Evolutionary conservation across 805 yeast species (phyloP).

Genomic region (Barnettozyma vustinii): DNA sequence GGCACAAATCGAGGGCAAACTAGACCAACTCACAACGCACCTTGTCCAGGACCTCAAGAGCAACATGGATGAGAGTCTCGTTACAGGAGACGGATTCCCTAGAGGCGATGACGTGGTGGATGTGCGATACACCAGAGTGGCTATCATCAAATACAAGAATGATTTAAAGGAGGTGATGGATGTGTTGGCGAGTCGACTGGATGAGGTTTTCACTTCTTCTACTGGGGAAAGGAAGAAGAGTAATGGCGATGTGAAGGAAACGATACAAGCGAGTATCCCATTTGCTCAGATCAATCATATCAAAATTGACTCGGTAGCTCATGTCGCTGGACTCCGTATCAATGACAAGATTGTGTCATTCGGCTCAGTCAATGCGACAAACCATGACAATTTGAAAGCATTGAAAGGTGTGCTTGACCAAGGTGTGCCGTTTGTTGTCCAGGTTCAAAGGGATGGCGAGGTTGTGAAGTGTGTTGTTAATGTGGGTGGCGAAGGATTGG

Average conservation of each 20-base stretch:
- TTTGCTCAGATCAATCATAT: background rate
- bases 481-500: background rate
- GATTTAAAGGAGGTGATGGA: conserved; percentile 52
- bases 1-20: background rate
- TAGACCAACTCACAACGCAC: background rate
- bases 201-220: conserved; percentile 32
- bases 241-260: background rate
- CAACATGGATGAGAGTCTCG: conserved; percentile 59
- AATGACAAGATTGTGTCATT: conserved; percentile 26
- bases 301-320: background rate
- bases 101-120: conserved; percentile 76
- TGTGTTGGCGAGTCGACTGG: conserved; percentile 42
- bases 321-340: background rate
- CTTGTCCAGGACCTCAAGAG: conserved; percentile 2
- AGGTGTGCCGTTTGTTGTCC: background rate
- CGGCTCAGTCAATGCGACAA: conserved; percentile 49
- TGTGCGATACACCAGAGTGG: conserved; percentile 55
- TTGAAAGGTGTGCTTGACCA: background rate
- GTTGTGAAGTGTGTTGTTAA: background rate
- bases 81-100: conserved; percentile 80
- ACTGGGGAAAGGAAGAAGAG: background rate
- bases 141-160: conserved; percentile 62
- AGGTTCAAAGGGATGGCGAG: background rate
- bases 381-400: conserved; percentile 43
- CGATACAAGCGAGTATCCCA: background rate